A percentile compares a stretch with the other conserved stretches of the same genome.
Evolutionary conservation across 306 rosid species (phyloP).

Genomic region (Vigna trinervia): DNA sequence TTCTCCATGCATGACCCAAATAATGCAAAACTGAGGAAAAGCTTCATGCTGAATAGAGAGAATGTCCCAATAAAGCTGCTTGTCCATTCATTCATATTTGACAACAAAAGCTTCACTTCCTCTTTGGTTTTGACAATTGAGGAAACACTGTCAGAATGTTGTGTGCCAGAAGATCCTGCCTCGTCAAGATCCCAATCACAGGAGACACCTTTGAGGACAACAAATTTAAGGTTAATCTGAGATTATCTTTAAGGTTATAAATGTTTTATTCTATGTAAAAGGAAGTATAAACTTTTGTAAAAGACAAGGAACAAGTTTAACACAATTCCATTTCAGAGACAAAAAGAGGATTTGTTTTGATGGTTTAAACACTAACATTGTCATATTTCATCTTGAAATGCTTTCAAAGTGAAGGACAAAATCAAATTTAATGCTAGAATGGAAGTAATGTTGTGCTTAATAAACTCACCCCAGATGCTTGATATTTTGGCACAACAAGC

Average conservation of each 20-base stretch:
- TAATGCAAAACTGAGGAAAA: conserved; percentile 45
- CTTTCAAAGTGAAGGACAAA: neutral
- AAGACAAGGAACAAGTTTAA: too few relatives aligned
- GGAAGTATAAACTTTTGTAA: too few relatives aligned
- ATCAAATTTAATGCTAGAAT: conserved; percentile 5
- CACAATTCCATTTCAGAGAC: too few relatives aligned
- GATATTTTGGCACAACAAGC: conserved; percentile 79
- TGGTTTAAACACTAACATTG: too few relatives aligned
- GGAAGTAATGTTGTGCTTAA: conserved; percentile 8
- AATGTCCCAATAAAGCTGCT: conserved; percentile 43
- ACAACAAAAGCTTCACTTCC: conserved; percentile 43
- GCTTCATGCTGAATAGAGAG: conserved; percentile 26
- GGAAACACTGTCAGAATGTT: conserved; percentile 79
- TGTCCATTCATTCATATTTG: conserved; percentile 24
- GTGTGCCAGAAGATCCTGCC: conserved; percentile 76
- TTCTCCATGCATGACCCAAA: conserved; percentile 44
- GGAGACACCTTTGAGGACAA: conserved; percentile 63
- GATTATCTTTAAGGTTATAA: neutral
- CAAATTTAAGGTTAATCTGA: conserved; percentile 37
- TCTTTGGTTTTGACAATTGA: conserved; percentile 58
- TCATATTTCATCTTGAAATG: neutral
- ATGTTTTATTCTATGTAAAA: too few relatives aligned
- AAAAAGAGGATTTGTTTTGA: too few relatives aligned
- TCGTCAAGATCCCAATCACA: conserved; percentile 73
- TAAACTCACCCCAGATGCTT: conserved; percentile 75